Evolutionary conservation across 208 protist genomes (phyloP).

Genomic region (Trypanosoma avium): DNA sequence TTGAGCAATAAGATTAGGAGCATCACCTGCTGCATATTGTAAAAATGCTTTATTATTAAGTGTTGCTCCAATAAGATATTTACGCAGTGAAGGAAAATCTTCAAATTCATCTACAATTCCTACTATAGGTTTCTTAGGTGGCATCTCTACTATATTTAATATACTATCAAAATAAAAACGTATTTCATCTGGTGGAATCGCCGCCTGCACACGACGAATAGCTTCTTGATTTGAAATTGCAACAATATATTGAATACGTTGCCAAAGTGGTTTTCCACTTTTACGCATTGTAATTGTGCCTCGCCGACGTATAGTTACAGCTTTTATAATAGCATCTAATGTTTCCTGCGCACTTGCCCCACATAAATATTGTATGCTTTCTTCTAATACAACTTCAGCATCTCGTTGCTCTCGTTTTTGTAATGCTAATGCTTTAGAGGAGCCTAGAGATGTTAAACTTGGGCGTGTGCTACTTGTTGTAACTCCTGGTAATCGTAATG

Average conservation of each 20-base stretch:
- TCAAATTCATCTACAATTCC: slow-evolving; percentile 22
- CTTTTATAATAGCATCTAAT: slow-evolving; percentile 18
- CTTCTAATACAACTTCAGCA: slow-evolving; percentile 21
- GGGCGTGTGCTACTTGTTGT: not conserved
- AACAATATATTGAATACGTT: slow-evolving; percentile 47
- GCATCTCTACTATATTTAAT: slow-evolving; percentile 34
- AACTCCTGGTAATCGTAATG: not conserved
- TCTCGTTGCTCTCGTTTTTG: slow-evolving; percentile 16
- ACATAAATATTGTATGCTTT: slow-evolving; percentile 19
- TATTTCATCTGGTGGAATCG: slow-evolving; percentile 39
- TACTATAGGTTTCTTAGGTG: not conserved
- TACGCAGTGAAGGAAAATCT: slow-evolving; percentile 17
- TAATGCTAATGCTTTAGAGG: not conserved
- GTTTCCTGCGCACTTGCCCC: slow-evolving; percentile 22
- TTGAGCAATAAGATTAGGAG: slow-evolving; percentile 23
- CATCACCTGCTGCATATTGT: slow-evolving; percentile 24
- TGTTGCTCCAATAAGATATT: slow-evolving; percentile 35
- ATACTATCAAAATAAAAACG: slow-evolving; percentile 48
- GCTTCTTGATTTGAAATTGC: slow-evolving; percentile 56
- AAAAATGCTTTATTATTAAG: slow-evolving; percentile 57
- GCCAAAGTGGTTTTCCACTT: slow-evolving; percentile 31
- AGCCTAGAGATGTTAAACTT: not conserved
- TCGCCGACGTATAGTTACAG: slow-evolving; percentile 11
- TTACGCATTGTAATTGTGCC: slow-evolving; percentile 13
- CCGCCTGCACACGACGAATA: slow-evolving; percentile 45